Base-by-base conservation (phyloP, 176 grass and related monocot genomes). In the Areca catechu region DNA sequence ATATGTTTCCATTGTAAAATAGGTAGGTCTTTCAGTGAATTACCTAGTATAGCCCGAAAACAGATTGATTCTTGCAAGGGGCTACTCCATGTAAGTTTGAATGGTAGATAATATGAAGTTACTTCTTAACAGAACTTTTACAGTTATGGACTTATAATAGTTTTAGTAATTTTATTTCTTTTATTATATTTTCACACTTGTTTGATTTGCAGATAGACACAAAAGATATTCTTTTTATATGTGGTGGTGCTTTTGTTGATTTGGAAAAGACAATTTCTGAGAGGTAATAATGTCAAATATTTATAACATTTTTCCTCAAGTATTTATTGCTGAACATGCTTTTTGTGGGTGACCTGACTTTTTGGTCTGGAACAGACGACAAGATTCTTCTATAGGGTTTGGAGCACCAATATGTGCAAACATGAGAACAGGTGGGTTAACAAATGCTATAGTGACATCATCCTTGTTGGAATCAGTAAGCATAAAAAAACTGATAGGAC, bases 231-330 rank as follows among this genome's bases (percentile, higher is more conserved):
- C 82, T 95, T 60, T 95, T 95, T 67, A 95, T 95, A 66, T 95
- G 90, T 76, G 90, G 90, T 51, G 85, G 90, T 68, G 90, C 86
- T 48, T 95, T 95, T 74, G 59, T 89, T 51, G 86, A 95, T 70
- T 76, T 95, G 69, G 90, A 95, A 76, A 95, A 95, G 76, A 95
- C 85, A 56, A 95, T 95, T 77, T 95, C 90, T 63, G 82, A 95
- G 79, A 95, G 90, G 90, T 80, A 62, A 28, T 71, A 76, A 23
- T 37, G 19, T 53, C 49, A 27, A 21, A 18, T 66, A 10, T 27
- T 59, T 61, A 24, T 43, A 70, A 51, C 24, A 3, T 64, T 22
- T 18, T 77, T 28, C 61, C 25, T 34, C 56, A 53, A 63, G 7
- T 62, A 56, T 0, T 43, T 74, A 55, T 80, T 2, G n/a, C 60